Evolutionary conservation across 2,329 filamentous ascomycete genomes (phyloP).

Genomic region (Fusarium pseudograminearum): DNA sequence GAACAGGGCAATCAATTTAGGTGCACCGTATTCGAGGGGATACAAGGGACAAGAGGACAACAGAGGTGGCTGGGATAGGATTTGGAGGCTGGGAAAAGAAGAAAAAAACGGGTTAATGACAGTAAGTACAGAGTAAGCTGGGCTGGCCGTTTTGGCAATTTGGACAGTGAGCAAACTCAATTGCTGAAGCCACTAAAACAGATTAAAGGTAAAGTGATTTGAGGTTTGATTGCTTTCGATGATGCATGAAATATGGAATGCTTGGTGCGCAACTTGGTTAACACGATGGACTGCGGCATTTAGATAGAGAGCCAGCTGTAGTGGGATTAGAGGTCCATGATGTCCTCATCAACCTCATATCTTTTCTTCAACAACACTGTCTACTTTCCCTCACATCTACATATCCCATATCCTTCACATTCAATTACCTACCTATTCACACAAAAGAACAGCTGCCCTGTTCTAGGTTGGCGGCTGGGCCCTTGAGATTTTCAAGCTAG

Average conservation of each 20-base stretch:
- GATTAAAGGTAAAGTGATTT: not conserved
- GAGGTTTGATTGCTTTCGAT: constrained; percentile 12
- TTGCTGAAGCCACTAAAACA: constrained; percentile 17
- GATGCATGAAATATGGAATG: constrained; percentile 9
- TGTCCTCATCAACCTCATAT: not conserved
- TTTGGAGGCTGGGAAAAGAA: constrained; percentile 32
- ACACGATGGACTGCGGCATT: not conserved
- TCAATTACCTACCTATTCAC: not conserved
- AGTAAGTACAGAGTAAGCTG: constrained; percentile 1
- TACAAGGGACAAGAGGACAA: constrained; percentile 14
- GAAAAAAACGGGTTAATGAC: constrained; percentile 20
- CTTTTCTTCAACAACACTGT: not conserved
- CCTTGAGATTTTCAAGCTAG: constrained; percentile 36
- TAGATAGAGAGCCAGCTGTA: not conserved
- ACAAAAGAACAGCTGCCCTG: not conserved
- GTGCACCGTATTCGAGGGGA: constrained; percentile 15
- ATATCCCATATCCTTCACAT: not conserved
- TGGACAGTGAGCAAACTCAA: constrained; percentile 24
- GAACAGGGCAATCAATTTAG: constrained; percentile 33
- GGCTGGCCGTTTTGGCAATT: constrained; percentile 32
- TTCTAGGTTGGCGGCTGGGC: constrained; percentile 23
- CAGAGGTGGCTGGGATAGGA: constrained; percentile 30
- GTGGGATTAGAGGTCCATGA: constrained; percentile 6
- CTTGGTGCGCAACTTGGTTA: not conserved
- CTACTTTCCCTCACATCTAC: constrained; percentile 2